Evolutionary conservation across 2,329 filamentous ascomycete genomes (phyloP).

Genomic region (Colletotrichum tropicale): DNA sequence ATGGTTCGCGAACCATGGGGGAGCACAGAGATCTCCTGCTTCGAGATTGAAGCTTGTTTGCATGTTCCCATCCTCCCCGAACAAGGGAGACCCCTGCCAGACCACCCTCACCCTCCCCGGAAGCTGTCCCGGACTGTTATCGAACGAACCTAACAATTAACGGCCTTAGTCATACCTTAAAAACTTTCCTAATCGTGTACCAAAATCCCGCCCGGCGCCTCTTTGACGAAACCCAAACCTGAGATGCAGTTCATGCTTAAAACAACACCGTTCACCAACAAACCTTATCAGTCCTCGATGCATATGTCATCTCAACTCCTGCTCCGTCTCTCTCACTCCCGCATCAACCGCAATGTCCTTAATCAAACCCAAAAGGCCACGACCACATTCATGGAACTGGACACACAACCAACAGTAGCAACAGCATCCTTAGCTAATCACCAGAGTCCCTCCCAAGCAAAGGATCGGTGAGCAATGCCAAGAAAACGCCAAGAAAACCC

Average conservation of each 20-base stretch:
- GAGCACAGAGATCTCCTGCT: not conserved
- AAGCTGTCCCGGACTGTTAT: not conserved
- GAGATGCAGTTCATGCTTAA: not conserved
- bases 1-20: not conserved
- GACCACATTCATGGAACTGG: not conserved
- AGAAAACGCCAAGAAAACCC: slow-evolving; percentile 1
- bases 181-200: not conserved
- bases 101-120: not conserved
- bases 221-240: not conserved
- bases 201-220: not conserved
- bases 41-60: not conserved
- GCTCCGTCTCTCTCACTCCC: accelerated
- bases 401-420: not conserved
- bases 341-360: not conserved
- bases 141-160: not conserved
- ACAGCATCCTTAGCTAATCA: not conserved
- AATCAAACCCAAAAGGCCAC: not conserved
- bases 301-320: not conserved
- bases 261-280: not conserved
- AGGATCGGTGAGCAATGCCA: slow-evolving; percentile 8
- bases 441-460: not conserved
- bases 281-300: not conserved
- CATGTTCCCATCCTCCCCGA: not conserved
- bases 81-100: not conserved
- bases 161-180: not conserved